Base-by-base conservation (phyloP, 2,329 filamentous ascomycete species). In the Dryadomyces quercus-mongolicae region DNA sequence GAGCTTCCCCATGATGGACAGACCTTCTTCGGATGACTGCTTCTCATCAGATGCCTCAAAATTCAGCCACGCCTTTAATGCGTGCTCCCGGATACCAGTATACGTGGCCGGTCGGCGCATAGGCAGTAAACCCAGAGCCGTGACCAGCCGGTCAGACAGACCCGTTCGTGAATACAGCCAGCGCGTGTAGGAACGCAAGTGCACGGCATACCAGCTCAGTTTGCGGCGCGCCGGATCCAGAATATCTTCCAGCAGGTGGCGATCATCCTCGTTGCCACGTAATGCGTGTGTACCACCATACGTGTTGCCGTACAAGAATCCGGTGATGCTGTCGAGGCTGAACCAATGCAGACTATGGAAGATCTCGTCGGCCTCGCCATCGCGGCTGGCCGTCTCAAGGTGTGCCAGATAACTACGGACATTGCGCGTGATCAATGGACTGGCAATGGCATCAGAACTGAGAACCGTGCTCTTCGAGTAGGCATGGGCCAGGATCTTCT, bases 341-440 rank as follows among this genome's bases (percentile, higher is more conserved):
- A 73, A 79, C 61, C 74, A 79, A 61, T 79, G 76, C 21, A 79
- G 62, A 51, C 66, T 74, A 2, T 61, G 61, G 57, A 77, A 78
- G 34, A 75, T 72, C 56, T 78, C 73, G 25, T 66, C 65, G 3
- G 63, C 60, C 18, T 71, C 44, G 38, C 13, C 46, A 15, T 20
- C n/a, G 34, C 2, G n/a, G 5, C 12, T 18, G 21, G 15, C 21
- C 12, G 13, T 12, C 12, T 53, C 52, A 12, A 59, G 18, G 3
- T 57, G 49, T 8, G 38, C 38, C 31, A 59, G 51, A n/a, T 52
- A 59, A 31, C n/a, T 25, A 7, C 38, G 45, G 5, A 57, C 57
- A 36, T 59, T 55, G 18, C 21, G 18, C 65, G 3, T 51, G 52
- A 51, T 72, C 65, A 18, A 77, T 52, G 10, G 62, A 55, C 70